These are phyloP conservation scores for Cordyceps javanica DNA, from an alignment of 2,329 filamentous ascomycete genomes.

Conservation along the genomic window DNA sequence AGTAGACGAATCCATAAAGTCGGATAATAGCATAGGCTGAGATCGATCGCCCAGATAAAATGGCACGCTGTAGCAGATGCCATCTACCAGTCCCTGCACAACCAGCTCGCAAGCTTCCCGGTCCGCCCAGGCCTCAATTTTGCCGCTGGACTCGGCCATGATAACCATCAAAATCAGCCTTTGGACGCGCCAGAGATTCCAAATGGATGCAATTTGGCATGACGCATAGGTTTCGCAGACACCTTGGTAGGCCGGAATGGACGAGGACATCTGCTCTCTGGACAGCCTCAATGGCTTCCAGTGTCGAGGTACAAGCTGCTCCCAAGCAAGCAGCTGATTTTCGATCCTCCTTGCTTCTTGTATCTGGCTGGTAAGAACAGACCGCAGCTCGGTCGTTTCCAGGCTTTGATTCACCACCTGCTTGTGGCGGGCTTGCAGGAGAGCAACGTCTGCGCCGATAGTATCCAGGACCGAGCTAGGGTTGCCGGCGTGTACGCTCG, in stretches of 20 bases:
- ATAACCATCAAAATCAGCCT: neutral
- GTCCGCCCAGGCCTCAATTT: neutral
- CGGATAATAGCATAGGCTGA: neutral
- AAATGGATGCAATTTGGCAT: constrained; percentile 4
- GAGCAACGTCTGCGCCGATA: neutral
- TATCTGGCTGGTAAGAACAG: neutral
- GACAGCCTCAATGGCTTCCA: neutral
- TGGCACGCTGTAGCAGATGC: constrained; percentile 4
- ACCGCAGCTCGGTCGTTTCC: too few relatives aligned
- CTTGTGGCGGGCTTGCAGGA: neutral
- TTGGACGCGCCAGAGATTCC: constrained; percentile 3
- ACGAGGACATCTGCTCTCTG: neutral
- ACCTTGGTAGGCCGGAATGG: neutral
- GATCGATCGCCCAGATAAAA: neutral
- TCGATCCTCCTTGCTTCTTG: neutral
- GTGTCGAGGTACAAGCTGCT: neutral
- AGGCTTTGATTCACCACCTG: neutral
- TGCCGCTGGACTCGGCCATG: neutral
- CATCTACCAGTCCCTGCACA: neutral
- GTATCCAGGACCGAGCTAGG: neutral
- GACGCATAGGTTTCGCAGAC: neutral
- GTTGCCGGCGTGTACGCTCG: too few relatives aligned
- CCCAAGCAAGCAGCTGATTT: neutral
- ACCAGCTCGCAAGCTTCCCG: neutral
- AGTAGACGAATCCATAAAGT: neutral